A percentile compares a stretch with the other conserved stretches of the same genome.
Evolutionary conservation across 2,329 filamentous ascomycete genomes (phyloP).

Genomic region (Cytospora chrysosperma): DNA sequence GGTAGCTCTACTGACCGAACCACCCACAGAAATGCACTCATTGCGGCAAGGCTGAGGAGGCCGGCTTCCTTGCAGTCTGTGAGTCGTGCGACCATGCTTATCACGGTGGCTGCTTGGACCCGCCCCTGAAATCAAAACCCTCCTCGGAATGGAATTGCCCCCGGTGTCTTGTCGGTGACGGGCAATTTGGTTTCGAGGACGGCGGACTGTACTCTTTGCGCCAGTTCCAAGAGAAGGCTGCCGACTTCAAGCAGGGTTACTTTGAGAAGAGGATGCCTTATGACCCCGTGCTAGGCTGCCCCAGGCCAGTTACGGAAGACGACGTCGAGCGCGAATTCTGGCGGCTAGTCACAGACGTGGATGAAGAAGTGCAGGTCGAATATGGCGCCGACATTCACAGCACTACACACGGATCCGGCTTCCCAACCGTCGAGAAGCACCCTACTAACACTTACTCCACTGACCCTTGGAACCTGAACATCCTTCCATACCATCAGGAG

Average conservation of each 20-base stretch:
- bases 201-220: slow-evolving; percentile 92
- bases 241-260: slow-evolving; percentile 91
- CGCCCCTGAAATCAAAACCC: slow-evolving; percentile 72
- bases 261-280: slow-evolving; percentile 89
- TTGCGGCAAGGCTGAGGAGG: slow-evolving; percentile 77
- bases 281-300: slow-evolving; percentile 78
- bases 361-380: slow-evolving; percentile 95
- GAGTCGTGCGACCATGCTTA: slow-evolving; percentile 90
- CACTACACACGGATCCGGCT: slow-evolving; percentile 95
- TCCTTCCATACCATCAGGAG: slow-evolving; percentile 84
- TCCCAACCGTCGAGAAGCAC: slow-evolving; percentile 89
- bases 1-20: background rate
- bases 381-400: slow-evolving; percentile 98
- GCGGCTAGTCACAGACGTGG: slow-evolving; percentile 88
- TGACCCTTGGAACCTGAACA: slow-evolving; percentile 94
- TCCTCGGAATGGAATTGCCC: slow-evolving; percentile 95
- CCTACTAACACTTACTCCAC: slow-evolving; percentile 83
- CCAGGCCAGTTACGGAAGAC: slow-evolving; percentile 83
- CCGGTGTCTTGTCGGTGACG: slow-evolving; percentile 90
- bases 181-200: slow-evolving; percentile 96
- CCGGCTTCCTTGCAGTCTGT: slow-evolving; percentile 70
- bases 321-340: slow-evolving; percentile 97
- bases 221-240: slow-evolving; percentile 94
- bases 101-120: slow-evolving; percentile 86
- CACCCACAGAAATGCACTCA: slow-evolving; percentile 71